Evolutionary conservation across 2,329 filamentous ascomycete species (phyloP).

Genomic region (Alternaria ethzedia): DNA sequence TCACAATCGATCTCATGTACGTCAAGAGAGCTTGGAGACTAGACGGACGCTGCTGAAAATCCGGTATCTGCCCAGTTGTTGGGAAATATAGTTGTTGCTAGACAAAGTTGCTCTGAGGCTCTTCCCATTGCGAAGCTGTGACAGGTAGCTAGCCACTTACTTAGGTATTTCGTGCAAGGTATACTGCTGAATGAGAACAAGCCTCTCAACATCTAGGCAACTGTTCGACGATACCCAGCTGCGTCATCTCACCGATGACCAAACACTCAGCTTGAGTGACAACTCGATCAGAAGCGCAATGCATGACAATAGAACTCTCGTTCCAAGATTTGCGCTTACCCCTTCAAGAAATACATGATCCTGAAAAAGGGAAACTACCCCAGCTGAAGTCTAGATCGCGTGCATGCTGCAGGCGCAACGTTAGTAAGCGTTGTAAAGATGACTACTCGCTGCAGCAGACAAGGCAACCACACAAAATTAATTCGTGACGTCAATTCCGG

Average conservation of each 20-base stretch:
- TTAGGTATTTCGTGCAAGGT: background rate
- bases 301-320: background rate
- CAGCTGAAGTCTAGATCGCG: background rate
- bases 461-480: background rate
- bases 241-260: background rate
- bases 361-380: background rate
- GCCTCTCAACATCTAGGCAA: background rate
- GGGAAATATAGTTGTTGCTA: background rate
- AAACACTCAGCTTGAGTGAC: background rate
- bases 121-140: background rate
- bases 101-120: background rate
- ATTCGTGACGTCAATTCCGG: background rate
- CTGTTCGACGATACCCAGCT: background rate
- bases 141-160: background rate
- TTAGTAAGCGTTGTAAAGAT: slow-evolving; percentile 1
- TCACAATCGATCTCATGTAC: background rate
- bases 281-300: too few species aligned
- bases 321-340: background rate
- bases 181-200: background rate
- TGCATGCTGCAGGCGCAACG: background rate
- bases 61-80: background rate
- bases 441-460: background rate
- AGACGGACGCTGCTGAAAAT: background rate
- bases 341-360: background rate
- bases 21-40: background rate